Percentiles rank a stretch among this genome's conserved stretches.
Evolutionary conservation across 148 eudicot species (phyloP).

Genomic region (Vaccinium myrtillus): DNA sequence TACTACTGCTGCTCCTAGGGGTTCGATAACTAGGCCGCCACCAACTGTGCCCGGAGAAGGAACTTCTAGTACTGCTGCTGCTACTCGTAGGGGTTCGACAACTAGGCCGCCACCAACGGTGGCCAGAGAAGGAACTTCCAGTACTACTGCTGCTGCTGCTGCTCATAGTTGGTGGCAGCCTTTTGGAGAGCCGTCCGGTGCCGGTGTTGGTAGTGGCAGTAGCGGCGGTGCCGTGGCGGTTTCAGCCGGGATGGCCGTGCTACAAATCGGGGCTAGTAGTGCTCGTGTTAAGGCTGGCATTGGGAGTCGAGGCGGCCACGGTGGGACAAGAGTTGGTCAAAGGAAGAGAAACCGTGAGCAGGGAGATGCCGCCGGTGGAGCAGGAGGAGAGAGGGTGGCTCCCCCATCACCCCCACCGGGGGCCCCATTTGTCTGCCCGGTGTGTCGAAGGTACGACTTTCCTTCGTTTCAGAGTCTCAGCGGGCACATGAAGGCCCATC

Average conservation of each 20-base stretch:
- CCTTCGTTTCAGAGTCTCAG: neutral
- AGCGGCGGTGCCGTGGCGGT: neutral
- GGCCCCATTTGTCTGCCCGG: neutral
- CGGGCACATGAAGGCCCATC: neutral
- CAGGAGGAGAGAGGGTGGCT: neutral
- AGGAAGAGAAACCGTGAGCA: conserved; percentile 7
- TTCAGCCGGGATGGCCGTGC: neutral
- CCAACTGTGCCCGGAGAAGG: neutral
- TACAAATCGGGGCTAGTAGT: neutral
- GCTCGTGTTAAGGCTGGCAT: neutral
- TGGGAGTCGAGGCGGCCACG: neutral
- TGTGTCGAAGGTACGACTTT: neutral
- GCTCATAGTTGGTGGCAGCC: too few species aligned
- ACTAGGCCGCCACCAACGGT: neutral
- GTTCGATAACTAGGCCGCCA: neutral
- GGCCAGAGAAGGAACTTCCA: neutral
- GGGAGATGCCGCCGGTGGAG: neutral
- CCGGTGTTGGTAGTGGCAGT: neutral
- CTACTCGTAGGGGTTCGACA: too few species aligned
- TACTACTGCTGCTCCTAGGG: neutral
- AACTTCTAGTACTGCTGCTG: too few species aligned
- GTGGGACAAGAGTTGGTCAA: neutral
- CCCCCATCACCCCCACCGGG: neutral
- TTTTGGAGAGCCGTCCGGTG: neutral
- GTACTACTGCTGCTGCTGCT: too few species aligned